Base-by-base conservation (phyloP, 495 filamentous ascomycete species). In the Paragyromitra xinjiangensis region DNA sequence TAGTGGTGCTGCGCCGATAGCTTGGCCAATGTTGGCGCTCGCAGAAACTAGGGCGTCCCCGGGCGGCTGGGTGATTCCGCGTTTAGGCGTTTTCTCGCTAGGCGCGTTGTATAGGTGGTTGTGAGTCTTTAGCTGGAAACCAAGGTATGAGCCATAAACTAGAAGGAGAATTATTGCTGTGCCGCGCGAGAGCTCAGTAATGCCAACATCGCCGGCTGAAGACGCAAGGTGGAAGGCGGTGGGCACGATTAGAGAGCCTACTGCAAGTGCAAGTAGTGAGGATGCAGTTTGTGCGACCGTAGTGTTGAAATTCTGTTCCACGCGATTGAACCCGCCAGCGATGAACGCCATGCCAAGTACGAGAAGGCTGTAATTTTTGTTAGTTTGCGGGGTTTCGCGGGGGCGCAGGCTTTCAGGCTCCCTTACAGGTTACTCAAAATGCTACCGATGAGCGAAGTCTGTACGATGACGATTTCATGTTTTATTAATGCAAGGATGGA, bases 261-360 rank as follows among this genome's bases (percentile, higher is more conserved):
- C 92, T 16, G 92, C 91, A 22, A 98, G 85, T 2, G 93, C 90
- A 1, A 98, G 86, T 14, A 98, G 83, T 84, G 90, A 92, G 37
- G 94, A 90, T 1, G 94, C 94, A 0, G 94, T 98, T 82, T 97
- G 93, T 1, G 94, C 94, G n/a, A 98, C 94, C 2, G 91, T 92
- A 1, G 92, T 89, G 85, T 98, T 98, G 88, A 98, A 98, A 82
- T 89, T 90, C 78, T 98, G 94, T 81, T 97, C 92, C 40, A 88
- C 75, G 24, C 94, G 90, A 62, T 91, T 89, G 61, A 95, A 83
- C 39, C 94, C 94, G 40, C 94, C 94, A 64, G 92, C 92, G 84
- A 96, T 93, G 87, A 98, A 98, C 82, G 91, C 94, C 91, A 95
- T 94, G 19, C 94, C 94, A 85, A 97, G 86, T 45, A 98, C 95